Evolutionary conservation across 148 eudicot genomes (phyloP), one percentile per base, ranked within the genome.

Genomic region (Rheum nobile): DNA sequence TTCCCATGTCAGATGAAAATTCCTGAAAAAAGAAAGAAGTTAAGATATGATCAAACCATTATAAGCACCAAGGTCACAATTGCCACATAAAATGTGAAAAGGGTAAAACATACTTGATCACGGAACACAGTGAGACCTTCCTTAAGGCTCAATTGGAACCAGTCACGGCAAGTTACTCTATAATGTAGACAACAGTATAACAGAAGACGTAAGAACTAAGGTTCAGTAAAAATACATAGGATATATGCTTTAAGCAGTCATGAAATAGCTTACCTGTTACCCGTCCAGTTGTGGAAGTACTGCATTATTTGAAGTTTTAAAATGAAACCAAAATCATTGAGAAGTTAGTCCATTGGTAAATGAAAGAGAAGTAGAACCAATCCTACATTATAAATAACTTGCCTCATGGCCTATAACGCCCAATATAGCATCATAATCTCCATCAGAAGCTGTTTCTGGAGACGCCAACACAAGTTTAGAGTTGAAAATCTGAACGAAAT

Each of bases 261-360:
- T 37, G 16, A 73, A 26, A 22, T 43, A 72, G 59, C 81, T 16
- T 28, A 95, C 99, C 99, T 90, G 88, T 96, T 96, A 75, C 99
- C 99, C n/a, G 99, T 96, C 99, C 99, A 96, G 84, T 96, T 96
- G 86, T 96, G 99, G 78, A 92, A 96, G 82, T 96, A 96, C 99
- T 95, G 84, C 83, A 86, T 65, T 6, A 71, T 41, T 22, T 14
- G 13, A 16, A 79, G 67, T 32, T 65, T 80, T 47, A 80, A 81
- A 82, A 74, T 41, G 41, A 83, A 31, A 67, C 71, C 69, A 77
- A 75, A 76, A 57, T 57, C 14, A 10, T 14, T 65, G 10, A 31
- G 67, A 19, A 59, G 71, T 50, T 55, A 55, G 44, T 2, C 7
- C 14, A 72, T 11, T 43, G 41, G 17, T 61, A 38, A 35, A 80